phyloP scores from a whole-genome alignment of 768 basidiomycete genomes.

The Lentinula sp. region DNA sequence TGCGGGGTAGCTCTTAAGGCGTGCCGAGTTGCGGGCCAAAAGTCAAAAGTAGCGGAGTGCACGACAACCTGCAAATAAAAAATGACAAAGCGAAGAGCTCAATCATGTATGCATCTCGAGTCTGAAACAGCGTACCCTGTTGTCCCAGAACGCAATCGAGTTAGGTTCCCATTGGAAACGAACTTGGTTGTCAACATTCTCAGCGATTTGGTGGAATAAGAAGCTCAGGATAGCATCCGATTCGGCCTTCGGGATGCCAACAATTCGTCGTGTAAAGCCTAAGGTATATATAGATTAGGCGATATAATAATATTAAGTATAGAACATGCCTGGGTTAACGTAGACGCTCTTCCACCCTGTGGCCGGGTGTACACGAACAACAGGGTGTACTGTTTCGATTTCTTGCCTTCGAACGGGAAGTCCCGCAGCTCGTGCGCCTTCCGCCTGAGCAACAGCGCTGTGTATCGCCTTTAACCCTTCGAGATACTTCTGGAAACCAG shows the following conservation, averaged over 20 bases:
- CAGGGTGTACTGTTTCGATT: constrained; percentile 68
- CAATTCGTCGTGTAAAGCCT: constrained; percentile 77
- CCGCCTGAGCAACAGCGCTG: constrained; percentile 72
- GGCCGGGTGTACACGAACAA: constrained; percentile 79
- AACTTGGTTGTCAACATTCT: constrained; percentile 69
- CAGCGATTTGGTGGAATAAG: constrained; percentile 64
- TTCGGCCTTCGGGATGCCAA: constrained; percentile 76
- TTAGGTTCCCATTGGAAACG: constrained; percentile 74
- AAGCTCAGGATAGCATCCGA: constrained; percentile 69
- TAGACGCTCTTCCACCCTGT: constrained; percentile 84
- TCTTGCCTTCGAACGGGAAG: constrained; percentile 63
- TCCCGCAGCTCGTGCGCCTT: constrained; percentile 65
- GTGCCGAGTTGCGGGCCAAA: constrained; percentile 72
- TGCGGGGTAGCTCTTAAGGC: constrained; percentile 79
- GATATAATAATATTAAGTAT: not conserved
- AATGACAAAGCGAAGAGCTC: not conserved
- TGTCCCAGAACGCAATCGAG: constrained; percentile 84
- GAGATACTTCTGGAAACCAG: constrained; percentile 68
- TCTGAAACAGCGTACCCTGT: constrained; percentile 43
- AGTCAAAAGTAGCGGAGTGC: constrained; percentile 80
- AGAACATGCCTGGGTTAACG: constrained; percentile 60
- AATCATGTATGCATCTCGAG: not conserved
- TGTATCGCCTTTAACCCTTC: constrained; percentile 71
- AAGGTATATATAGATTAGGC: not conserved
- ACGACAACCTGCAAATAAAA: constrained; percentile 47